These are phyloP conservation scores for Brassica incana DNA, from an alignment of 345 rosid genomes.

Conservation along the genomic window DNA sequence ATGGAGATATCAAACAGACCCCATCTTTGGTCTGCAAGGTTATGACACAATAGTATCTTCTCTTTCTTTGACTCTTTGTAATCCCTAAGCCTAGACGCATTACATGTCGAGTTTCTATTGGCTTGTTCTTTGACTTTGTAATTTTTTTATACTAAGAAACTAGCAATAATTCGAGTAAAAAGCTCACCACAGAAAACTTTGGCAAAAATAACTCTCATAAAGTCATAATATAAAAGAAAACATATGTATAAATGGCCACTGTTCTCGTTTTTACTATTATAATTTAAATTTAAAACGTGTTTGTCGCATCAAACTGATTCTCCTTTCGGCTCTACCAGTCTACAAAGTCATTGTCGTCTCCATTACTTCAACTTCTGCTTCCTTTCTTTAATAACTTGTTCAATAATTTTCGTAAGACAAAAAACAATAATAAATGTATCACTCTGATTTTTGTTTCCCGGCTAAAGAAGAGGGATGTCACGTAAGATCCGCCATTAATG, in stretches of 20 bases:
- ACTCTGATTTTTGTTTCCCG: constrained; percentile 26
- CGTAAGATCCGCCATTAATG: constrained; percentile 58
- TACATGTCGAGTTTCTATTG: constrained; percentile 8
- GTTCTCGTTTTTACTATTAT: constrained; percentile 2
- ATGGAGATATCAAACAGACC: constrained; percentile 24
- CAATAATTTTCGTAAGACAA: not conserved
- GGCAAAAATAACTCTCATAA: constrained; percentile 26
- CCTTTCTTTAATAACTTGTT: constrained; percentile 16
- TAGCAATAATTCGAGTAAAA: constrained; percentile 25
- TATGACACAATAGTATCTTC: constrained; percentile 31
- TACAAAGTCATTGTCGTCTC: constrained; percentile 42
- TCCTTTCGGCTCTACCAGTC: constrained; percentile 6
- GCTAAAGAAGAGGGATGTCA: constrained; percentile 33
- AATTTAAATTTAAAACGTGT: constrained; percentile 23
- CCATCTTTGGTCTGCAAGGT: constrained; percentile 25
- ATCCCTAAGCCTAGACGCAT: constrained; percentile 13
- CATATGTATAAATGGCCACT: not conserved
- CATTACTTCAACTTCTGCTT: constrained; percentile 41
- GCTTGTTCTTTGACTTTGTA: not conserved
- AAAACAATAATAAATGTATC: constrained; percentile 33
- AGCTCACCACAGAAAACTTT: constrained; percentile 29
- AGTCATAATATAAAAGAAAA: not conserved
- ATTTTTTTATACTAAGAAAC: not conserved
- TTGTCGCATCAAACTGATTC: constrained; percentile 31
- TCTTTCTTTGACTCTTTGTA: constrained; percentile 37